Evolutionary conservation across 129 eudicot genomes (phyloP), one percentile per base, ranked within the genome.

Genomic region (Arctium lappa): DNA sequence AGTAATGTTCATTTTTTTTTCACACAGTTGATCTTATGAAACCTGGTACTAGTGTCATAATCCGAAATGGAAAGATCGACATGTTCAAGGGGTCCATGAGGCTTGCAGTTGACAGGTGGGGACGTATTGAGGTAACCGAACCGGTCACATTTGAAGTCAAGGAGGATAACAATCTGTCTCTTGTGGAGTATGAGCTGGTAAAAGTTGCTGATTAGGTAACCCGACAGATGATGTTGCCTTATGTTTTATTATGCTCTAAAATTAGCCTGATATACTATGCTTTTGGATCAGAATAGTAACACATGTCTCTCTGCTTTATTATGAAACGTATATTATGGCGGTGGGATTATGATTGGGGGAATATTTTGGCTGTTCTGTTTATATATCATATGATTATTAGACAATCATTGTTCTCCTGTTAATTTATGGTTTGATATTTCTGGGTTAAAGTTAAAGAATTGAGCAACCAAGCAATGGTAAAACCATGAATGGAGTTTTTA

Each of bases 21-120:
- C 6, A 22, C n/a, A 11, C 86, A 82, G 89, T 86, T 82, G 89
- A 86, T 82, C 80, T 86, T 22, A 78, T 86, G 89, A 82, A 86
- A 71, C 86, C 89, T 74, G 89, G 86, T 44, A 5, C 74, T 16
- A 68, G 81, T 72, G 89, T 86, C 53, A 82, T 82, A 30, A 75
- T 86, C 8, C 84, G 89, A 33, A 86, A 86, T 66, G 86, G 83
- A 68, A 86, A 82, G 39, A 83, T 83, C 22, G 80, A 86, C 73
- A 86, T 86, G 88, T 86, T 77, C 29, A 82, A 82, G 80, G 88
- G 88, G 5, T 76, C 86, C 13, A 86, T 86, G 89, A 82, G 89
- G 86, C 89, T 86, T 66, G 81, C 84, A 1, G 89, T 86, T 18
- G 89, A 86, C 84, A 86, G 72, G 80, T 86, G 89, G 86, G 89